Percentiles rank a stretch among this genome's conserved stretches.
These are phyloP conservation scores for Prunus armeniaca DNA, from an alignment of 306 rosid genomes.

Conservation along the genomic window DNA sequence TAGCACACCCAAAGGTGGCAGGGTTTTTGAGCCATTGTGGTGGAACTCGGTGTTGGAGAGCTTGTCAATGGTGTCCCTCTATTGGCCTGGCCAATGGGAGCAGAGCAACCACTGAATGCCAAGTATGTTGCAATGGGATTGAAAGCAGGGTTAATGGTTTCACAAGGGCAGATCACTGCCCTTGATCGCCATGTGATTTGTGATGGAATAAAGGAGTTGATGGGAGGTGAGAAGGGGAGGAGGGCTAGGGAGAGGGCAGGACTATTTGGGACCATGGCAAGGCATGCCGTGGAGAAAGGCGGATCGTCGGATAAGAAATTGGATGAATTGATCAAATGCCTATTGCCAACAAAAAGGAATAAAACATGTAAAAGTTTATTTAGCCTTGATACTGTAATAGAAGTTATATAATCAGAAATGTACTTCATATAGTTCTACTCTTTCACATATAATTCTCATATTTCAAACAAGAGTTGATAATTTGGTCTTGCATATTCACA, in stretches of 20 bases:
- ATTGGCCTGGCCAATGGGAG: conserved; percentile 34
- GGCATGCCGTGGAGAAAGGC: conserved; percentile 14
- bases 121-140: conserved; percentile 3
- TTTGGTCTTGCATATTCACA: background rate
- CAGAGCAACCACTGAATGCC: conserved; percentile 30
- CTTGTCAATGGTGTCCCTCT: conserved; percentile 22
- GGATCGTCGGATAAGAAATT: conserved; percentile 9
- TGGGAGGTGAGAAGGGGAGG: conserved; percentile 22
- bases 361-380: too few species aligned
- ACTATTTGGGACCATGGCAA: conserved; percentile 9
- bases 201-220: conserved; percentile 28
- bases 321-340: conserved; percentile 5
- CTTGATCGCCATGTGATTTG: conserved; percentile 4
- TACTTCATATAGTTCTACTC: background rate
- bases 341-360: background rate
- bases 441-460: background rate
- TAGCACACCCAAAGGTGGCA: conserved; percentile 8
- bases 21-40: conserved; percentile 36
- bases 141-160: conserved; percentile 5
- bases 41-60: conserved; percentile 36
- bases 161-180: background rate
- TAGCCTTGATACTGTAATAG: background rate
- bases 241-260: conserved; percentile 17
- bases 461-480: background rate
- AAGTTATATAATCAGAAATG: background rate